Percentiles rank a stretch among this genome's conserved stretches.
These are phyloP conservation scores for Tausonia pullulans DNA, from an alignment of 1,284 basidiomycete species.

Conservation along the genomic window DNA sequence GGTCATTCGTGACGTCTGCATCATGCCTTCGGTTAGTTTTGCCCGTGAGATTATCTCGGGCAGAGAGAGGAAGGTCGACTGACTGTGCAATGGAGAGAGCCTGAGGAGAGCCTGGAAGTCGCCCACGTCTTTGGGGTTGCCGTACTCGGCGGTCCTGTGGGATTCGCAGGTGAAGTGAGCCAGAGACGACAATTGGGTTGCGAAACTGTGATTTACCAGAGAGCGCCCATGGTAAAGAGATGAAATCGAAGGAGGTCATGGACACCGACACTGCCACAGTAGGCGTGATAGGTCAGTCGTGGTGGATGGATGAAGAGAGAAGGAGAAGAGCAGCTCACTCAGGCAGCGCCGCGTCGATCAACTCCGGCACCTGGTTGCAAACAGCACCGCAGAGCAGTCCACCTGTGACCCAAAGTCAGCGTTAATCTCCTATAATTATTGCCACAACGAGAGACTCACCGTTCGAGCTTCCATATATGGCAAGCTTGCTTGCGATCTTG, in stretches of 20 bases:
- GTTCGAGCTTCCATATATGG: conserved; percentile 10
- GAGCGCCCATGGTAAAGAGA: conserved; percentile 13
- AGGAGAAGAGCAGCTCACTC: background rate
- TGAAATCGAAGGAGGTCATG: conserved; percentile 15
- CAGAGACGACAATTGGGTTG: background rate
- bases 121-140: background rate
- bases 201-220: background rate
- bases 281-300: background rate
- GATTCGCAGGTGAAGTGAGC: background rate
- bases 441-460: background rate
- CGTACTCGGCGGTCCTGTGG: conserved; percentile 12
- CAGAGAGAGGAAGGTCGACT: background rate
- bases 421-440: too few relatives aligned
- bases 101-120: conserved; percentile 7
- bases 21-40: background rate
- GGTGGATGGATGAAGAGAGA: background rate
- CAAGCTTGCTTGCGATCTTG: conserved; percentile 1
- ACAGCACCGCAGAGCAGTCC: conserved; percentile 13
- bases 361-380: conserved; percentile 10
- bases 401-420: background rate
- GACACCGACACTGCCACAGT: conserved; percentile 9
- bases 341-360: conserved; percentile 10
- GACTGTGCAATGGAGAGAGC: conserved; percentile 14
- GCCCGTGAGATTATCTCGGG: background rate
- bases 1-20: background rate